These are phyloP conservation scores for Alisma plantagoaquatica DNA, from an alignment of 106 monocot species.

Conservation along the genomic window DNA sequence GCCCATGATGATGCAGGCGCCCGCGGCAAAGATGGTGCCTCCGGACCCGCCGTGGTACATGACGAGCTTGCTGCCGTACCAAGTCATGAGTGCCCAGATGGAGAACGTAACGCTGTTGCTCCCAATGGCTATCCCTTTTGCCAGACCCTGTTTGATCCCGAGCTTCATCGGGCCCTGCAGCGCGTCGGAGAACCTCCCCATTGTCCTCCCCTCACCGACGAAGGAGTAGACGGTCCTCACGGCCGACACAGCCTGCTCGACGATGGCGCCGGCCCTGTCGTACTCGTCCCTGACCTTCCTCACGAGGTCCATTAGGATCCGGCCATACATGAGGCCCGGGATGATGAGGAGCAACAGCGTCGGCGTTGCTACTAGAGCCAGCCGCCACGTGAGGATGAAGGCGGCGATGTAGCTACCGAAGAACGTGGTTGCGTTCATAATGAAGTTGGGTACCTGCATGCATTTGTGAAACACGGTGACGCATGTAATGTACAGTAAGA, in stretches of 20 bases:
- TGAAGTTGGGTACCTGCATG: constrained; percentile 54
- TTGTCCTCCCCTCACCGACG: constrained; percentile 47
- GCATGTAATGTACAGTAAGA: too few species aligned
- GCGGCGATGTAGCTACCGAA: constrained; percentile 46
- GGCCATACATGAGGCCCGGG: constrained; percentile 66
- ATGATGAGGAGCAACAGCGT: constrained; percentile 55
- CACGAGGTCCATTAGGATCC: constrained; percentile 46
- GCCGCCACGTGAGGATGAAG: constrained; percentile 52
- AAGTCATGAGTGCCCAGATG: constrained; percentile 63
- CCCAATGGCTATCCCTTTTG: constrained; percentile 75
- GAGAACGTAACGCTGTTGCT: constrained; percentile 68
- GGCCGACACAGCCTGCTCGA: constrained; percentile 70
- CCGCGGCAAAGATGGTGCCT: constrained; percentile 66
- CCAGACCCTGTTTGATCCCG: constrained; percentile 48
- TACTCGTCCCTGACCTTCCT: constrained; percentile 53
- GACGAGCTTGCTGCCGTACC: constrained; percentile 76
- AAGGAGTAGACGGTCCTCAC: constrained; percentile 74
- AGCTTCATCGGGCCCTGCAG: constrained; percentile 53
- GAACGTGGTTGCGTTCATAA: constrained; percentile 52
- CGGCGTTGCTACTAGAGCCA: constrained; percentile 50
- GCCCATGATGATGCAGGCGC: constrained; percentile 43
- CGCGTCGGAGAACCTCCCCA: constrained; percentile 47
- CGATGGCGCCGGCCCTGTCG: constrained; percentile 49
- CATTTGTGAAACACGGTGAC: too few species aligned
- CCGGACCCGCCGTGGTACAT: constrained; percentile 57